These are phyloP conservation scores for Aspergillus latus DNA, from an alignment of 2,329 filamentous ascomycete species.

Conservation along the genomic window DNA sequence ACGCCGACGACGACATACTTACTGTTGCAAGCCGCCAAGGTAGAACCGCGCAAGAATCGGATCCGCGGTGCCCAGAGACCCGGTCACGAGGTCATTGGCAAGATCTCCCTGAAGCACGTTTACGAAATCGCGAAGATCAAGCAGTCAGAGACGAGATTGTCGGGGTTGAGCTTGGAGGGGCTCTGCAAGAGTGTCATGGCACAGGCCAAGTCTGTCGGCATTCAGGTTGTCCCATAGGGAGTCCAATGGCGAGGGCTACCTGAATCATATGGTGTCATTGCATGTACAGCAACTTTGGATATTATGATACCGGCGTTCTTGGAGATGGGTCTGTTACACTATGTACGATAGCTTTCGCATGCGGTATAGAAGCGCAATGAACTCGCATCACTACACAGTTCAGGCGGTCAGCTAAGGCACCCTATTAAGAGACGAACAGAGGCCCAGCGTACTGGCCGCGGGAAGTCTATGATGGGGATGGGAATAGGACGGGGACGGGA, in stretches of 20 bases:
- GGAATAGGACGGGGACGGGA: too few relatives aligned
- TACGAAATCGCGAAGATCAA: slow-evolving; percentile 99
- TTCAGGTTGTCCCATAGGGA: slow-evolving; percentile 64
- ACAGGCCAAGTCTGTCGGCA: slow-evolving; percentile 73
- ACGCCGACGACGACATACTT: slow-evolving; percentile 94
- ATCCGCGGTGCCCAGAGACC: slow-evolving; percentile 72
- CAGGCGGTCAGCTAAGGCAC: not conserved
- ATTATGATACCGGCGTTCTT: slow-evolving; percentile 28
- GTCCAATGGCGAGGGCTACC: not conserved
- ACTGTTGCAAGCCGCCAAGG: slow-evolving; percentile 77
- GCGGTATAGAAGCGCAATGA: slow-evolving; percentile 24
- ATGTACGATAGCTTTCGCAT: slow-evolving; percentile 30
- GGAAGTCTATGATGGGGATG: not conserved
- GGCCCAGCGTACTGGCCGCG: not conserved
- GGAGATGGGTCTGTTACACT: slow-evolving; percentile 25
- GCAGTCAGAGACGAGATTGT: slow-evolving; percentile 71
- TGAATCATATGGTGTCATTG: slow-evolving; percentile 9
- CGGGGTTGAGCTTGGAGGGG: slow-evolving; percentile 68
- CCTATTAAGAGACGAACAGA: not conserved
- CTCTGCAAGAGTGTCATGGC: slow-evolving; percentile 72
- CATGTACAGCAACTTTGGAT: slow-evolving; percentile 16
- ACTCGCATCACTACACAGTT: not conserved
- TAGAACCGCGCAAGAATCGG: slow-evolving; percentile 69
- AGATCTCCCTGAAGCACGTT: slow-evolving; percentile 87
- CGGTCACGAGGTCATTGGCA: slow-evolving; percentile 75